Conservation (phyloP, 768 basidiomycete genomes). For the Mycena sanguinolenta region DNA sequence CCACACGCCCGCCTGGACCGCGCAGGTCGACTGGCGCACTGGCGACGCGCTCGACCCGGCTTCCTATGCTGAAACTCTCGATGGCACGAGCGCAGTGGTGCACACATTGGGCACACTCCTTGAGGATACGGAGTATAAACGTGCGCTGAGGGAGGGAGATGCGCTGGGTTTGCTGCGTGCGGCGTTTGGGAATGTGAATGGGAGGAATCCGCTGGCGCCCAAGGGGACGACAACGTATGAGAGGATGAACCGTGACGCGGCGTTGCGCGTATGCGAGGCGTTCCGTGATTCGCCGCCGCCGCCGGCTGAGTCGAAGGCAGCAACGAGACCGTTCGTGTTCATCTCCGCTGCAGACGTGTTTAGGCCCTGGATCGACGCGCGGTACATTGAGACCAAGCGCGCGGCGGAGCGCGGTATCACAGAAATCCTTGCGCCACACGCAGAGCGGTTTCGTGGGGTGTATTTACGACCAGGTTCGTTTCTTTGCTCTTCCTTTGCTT, state of each 20-base stretch:
- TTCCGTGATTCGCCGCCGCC: slow-evolving; percentile 64
- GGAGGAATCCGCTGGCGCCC: slow-evolving; percentile 81
- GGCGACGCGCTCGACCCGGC: slow-evolving; percentile 86
- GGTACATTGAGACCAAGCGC: slow-evolving; percentile 96
- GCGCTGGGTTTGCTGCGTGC: slow-evolving; percentile 63
- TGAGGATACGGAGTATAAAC: slow-evolving; percentile 86
- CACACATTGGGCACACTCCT: slow-evolving; percentile 95
- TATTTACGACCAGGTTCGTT: slow-evolving; percentile 91
- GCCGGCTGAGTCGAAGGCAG: slow-evolving; percentile 39
- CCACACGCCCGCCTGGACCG: slow-evolving; percentile 88
- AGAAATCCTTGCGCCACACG: slow-evolving; percentile 58
- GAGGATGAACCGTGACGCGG: slow-evolving; percentile 90
- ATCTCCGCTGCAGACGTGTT: slow-evolving; percentile 96
- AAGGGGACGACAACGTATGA: slow-evolving; percentile 74
- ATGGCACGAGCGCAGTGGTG: slow-evolving; percentile 81
- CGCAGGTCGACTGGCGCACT: slow-evolving; percentile 88
- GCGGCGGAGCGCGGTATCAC: slow-evolving; percentile 85
- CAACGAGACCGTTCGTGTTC: slow-evolving; percentile 89
- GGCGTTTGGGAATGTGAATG: slow-evolving; percentile 61
- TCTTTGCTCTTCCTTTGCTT: slow-evolving; percentile 3
- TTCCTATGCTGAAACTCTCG: slow-evolving; percentile 75
- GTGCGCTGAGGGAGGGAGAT: slow-evolving; percentile 71
- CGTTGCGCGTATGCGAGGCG: slow-evolving; percentile 82
- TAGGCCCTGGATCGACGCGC: slow-evolving; percentile 84
- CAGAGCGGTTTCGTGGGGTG: slow-evolving; percentile 72